Conservation (phyloP, 495 filamentous ascomycete species). For the Apiosordaria backusii region DNA sequence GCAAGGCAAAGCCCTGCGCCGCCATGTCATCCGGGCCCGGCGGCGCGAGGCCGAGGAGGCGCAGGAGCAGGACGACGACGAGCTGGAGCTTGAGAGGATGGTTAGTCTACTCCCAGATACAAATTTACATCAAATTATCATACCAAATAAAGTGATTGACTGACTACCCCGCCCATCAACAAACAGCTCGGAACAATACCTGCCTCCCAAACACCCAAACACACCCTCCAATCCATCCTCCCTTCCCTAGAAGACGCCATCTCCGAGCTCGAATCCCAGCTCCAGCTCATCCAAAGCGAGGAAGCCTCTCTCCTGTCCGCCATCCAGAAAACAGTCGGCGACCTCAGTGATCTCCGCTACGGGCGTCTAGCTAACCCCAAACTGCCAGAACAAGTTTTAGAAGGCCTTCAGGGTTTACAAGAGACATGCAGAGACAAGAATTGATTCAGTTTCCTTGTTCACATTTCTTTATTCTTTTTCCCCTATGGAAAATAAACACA, state of each 20-base stretch:
- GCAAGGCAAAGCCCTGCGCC: slow-evolving; percentile 59
- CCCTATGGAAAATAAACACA: background rate
- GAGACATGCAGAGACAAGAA: slow-evolving; percentile 55
- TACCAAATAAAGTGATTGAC: background rate
- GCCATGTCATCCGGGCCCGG: slow-evolving; percentile 56
- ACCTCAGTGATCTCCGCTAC: slow-evolving; percentile 79
- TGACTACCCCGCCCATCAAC: background rate
- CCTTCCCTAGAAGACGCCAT: slow-evolving; percentile 65
- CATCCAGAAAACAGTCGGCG: slow-evolving; percentile 60
- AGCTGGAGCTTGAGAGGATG: slow-evolving; percentile 67
- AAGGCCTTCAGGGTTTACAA: slow-evolving; percentile 61
- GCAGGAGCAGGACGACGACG: slow-evolving; percentile 59
- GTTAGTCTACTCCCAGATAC: slow-evolving; percentile 36
- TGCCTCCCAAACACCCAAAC: slow-evolving; percentile 41
- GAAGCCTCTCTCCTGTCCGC: slow-evolving; percentile 57
- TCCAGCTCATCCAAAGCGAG: slow-evolving; percentile 60
- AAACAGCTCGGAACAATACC: slow-evolving; percentile 63
- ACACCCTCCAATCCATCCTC: slow-evolving; percentile 62
- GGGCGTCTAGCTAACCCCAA: slow-evolving; percentile 64
- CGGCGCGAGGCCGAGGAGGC: slow-evolving; percentile 51
- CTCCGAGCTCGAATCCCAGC: slow-evolving; percentile 61
- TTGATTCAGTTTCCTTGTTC: slow-evolving; percentile 22
- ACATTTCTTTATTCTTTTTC: slow-evolving; percentile 3
- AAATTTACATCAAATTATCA: background rate
- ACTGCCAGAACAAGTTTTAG: slow-evolving; percentile 56